phyloP scores from a whole-genome alignment of 371 early-diverging fungal species.

The Conidiobolus incongruus region DNA sequence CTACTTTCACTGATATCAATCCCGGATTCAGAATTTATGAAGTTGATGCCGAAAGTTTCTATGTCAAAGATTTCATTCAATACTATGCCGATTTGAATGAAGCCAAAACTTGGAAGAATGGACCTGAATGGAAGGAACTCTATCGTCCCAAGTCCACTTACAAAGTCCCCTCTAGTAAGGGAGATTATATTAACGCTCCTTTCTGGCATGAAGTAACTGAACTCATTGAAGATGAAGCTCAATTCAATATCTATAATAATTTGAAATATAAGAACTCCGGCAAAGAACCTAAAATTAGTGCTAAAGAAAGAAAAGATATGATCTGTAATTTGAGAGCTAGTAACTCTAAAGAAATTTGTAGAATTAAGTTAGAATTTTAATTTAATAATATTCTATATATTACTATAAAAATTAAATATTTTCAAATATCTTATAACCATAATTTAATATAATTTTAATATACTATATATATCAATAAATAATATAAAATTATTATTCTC shows the following conservation, averaged over 20 bases:
- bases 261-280: not conserved
- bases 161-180: not conserved
- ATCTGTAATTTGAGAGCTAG: constrained; percentile 1
- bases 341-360: constrained; percentile 1
- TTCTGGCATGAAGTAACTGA: constrained; percentile 4
- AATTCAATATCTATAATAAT: not conserved
- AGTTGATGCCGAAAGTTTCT: constrained; percentile 3
- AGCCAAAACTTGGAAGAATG: not conserved
- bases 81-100: constrained; percentile 6
- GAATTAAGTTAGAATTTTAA: too few relatives aligned
- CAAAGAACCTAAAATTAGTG: not conserved
- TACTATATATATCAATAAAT: too few relatives aligned
- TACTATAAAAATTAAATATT: too few relatives aligned
- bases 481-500: too few relatives aligned
- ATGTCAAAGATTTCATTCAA: constrained; percentile 5
- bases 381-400: too few relatives aligned
- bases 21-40: constrained; percentile 7
- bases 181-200: not conserved
- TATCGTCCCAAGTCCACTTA: constrained; percentile 5
- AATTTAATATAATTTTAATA: too few relatives aligned
- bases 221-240: not conserved
- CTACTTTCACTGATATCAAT: constrained; percentile 6
- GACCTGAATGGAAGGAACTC: constrained; percentile 3
- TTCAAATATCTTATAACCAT: too few relatives aligned
- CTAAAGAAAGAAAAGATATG: not conserved